These are phyloP conservation scores for Phytophthora sansomeana DNA, from an alignment of 352 stramenopile species.

Conservation along the genomic window DNA sequence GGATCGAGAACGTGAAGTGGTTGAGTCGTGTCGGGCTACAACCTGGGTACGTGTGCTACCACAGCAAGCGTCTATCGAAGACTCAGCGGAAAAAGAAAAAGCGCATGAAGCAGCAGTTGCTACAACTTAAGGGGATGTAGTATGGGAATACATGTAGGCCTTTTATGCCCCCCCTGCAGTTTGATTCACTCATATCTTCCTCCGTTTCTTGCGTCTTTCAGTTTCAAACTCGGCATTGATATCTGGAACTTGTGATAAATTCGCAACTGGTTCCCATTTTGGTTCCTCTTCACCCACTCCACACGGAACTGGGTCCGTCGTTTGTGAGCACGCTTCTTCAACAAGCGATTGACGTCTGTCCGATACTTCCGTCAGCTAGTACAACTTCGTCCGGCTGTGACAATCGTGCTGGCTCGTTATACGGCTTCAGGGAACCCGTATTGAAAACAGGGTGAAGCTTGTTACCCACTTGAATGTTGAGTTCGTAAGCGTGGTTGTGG, in stretches of 20 bases:
- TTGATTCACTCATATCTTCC: too few relatives aligned
- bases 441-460: constrained; percentile 27
- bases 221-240: too few relatives aligned
- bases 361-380: constrained; percentile 7
- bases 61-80: constrained; percentile 8
- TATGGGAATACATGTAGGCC: too few relatives aligned
- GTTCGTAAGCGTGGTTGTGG: too few relatives aligned
- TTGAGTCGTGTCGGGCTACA: background rate
- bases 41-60: background rate
- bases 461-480: constrained; percentile 27
- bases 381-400: constrained; percentile 1
- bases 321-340: constrained; percentile 2
- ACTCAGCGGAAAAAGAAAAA: constrained; percentile 1
- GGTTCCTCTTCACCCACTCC: constrained; percentile 17
- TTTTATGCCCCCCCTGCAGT: too few relatives aligned
- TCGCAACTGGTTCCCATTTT: too few relatives aligned
- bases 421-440: constrained; percentile 13
- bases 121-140: too few relatives aligned
- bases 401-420: constrained; percentile 11
- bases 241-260: too few relatives aligned
- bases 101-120: background rate
- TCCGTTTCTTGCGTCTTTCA: too few relatives aligned
- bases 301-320: constrained; percentile 18
- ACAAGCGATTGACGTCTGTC: background rate
- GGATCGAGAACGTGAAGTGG: constrained; percentile 3